Evolutionary conservation across 257 asterid genomes (phyloP).

Genomic region (Nyctanthes arbortristis): DNA sequence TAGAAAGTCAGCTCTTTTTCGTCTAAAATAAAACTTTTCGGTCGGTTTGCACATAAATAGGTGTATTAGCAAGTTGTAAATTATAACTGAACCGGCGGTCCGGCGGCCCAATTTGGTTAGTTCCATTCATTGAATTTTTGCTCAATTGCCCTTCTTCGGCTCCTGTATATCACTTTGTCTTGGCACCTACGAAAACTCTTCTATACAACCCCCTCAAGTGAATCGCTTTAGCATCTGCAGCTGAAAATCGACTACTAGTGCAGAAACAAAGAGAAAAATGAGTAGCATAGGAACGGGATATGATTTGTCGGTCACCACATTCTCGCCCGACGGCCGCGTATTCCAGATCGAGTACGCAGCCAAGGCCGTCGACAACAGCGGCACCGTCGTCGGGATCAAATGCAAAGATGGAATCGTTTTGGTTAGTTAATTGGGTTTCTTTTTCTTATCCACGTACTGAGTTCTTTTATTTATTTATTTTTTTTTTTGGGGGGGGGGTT

Average conservation of each 20-base stretch:
- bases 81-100: too few relatives aligned
- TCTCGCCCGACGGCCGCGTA: constrained; percentile 94
- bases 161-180: constrained; percentile 25
- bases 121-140: too few relatives aligned
- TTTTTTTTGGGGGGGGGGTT: too few relatives aligned
- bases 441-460: neutral
- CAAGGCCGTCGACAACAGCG: constrained; percentile 90
- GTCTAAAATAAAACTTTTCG: too few relatives aligned
- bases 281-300: constrained; percentile 94
- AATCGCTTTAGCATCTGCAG: too few relatives aligned
- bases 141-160: neutral
- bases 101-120: too few relatives aligned
- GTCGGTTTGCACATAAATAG: too few relatives aligned
- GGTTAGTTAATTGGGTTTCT: constrained; percentile 34
- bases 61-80: too few relatives aligned
- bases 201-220: neutral
- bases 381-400: constrained; percentile 83
- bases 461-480: too few relatives aligned
- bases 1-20: too few relatives aligned
- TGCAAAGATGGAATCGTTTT: constrained; percentile 90
- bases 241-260: neutral
- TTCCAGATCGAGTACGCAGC: constrained; percentile 97
- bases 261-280: constrained; percentile 39
- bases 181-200: constrained; percentile 44
- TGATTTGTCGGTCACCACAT: constrained; percentile 89